Evolutionary conservation across 1,284 basidiomycete species (phyloP), one percentile per base, ranked within the genome.

Genomic region (Thecaphora thlaspeos): DNA sequence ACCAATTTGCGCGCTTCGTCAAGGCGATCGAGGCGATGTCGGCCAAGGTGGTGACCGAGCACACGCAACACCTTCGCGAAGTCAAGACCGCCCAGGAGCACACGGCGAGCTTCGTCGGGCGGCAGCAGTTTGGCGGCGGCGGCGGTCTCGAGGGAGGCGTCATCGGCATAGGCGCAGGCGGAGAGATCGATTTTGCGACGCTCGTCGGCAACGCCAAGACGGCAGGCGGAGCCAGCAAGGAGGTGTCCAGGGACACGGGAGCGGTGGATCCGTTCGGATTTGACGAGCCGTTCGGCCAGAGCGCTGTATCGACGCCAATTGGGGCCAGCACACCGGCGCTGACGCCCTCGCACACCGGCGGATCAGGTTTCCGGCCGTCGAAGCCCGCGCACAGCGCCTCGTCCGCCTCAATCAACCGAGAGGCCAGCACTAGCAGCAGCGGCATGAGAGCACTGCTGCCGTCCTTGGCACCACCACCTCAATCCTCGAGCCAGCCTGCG

Each of bases 1-100:
- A 88, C 28, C 95, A 99, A 79, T 99, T 97, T 76, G 84, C 51
- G 5, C 87, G 71, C 39, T 76, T 77, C 61, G 77, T 78, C 70
- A 70, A 70, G n/a, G 78, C 78, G 22, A 79, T 81, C 50, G 72
- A 76, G n/a, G 61, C 71, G 19, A 75, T 82, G 48, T 86, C 87
- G 17, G 85, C 87, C 26, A 84, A 90, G 12, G 91, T 94, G 10
- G 88, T 91, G 78, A 84, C 84, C 64, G 91, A 94, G 75, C 91
- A 93, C 68, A 82, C 39, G n/a, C 55, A 45, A n/a, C 62, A 61
- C 37, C 43, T 75, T 30, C 45, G 43, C 22, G 71, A 75, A 41
- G 51, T 60, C 23, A 65, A 53, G 42, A 24, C 65, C 17, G 63
- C 75, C 57, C 57, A 73, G 54, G 68, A 73, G 14, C 73, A 75